Percentiles rank a stretch among this genome's conserved stretches.
Evolutionary conservation across 176 grass and related monocot genomes (phyloP).

Genomic region (Rhynchospora tenuis): DNA sequence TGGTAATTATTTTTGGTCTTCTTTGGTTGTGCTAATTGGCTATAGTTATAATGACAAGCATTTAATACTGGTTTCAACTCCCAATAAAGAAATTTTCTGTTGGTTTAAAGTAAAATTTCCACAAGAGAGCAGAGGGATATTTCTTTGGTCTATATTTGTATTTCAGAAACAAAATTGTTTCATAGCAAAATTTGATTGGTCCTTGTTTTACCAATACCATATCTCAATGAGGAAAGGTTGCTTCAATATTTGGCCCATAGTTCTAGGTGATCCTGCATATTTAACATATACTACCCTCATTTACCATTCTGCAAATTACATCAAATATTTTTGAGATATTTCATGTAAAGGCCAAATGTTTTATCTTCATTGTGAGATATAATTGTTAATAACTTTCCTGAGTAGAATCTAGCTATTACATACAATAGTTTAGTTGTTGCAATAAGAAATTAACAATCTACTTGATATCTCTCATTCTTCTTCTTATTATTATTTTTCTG

Average conservation of each 20-base stretch:
- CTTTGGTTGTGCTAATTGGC: neutral
- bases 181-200: neutral
- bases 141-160: neutral
- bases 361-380: neutral
- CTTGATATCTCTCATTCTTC: no score
- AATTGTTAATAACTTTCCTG: neutral
- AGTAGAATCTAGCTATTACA: neutral
- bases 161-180: neutral
- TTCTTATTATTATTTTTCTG: no score
- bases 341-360: neutral
- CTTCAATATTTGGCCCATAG: neutral
- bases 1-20: conserved; percentile 1
- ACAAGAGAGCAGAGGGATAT: neutral
- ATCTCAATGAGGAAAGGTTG: neutral
- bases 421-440: neutral
- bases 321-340: neutral
- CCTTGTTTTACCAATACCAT: neutral
- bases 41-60: neutral
- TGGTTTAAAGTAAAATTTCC: neutral
- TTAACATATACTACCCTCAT: neutral
- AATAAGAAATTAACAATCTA: neutral
- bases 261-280: neutral
- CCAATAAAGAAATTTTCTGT: neutral
- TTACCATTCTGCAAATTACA: neutral
- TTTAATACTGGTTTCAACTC: neutral